Evolutionary conservation across 805 yeast species (phyloP).

Genomic region (Debaryomyces maramus): DNA sequence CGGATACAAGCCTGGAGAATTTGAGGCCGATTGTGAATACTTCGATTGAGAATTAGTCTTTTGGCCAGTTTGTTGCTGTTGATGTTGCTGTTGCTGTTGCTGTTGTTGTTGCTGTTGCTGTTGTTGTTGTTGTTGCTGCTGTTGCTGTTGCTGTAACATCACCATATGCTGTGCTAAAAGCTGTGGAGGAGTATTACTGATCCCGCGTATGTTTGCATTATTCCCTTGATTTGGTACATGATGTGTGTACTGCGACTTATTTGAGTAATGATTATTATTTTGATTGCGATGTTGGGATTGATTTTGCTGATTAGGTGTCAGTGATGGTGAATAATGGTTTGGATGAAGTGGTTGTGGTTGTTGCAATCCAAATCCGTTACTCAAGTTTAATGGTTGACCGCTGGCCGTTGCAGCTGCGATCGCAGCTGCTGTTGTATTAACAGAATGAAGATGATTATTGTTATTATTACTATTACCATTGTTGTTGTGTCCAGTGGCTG

Average conservation of each 20-base stretch:
- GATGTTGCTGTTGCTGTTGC: slow-evolving; percentile 15
- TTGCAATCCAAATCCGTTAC: slow-evolving; percentile 30
- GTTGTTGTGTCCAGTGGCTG: slow-evolving; percentile 7
- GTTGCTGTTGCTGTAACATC: slow-evolving; percentile 16
- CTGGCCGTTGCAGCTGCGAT: slow-evolving; percentile 50
- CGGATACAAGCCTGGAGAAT: slow-evolving; percentile 26
- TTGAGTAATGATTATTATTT: slow-evolving; percentile 4
- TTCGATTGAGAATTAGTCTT: slow-evolving; percentile 9
- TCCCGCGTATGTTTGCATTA: slow-evolving; percentile 10
- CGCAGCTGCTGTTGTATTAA: slow-evolving; percentile 46
- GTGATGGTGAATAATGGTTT: slow-evolving; percentile 7
- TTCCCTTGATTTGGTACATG: slow-evolving; percentile 8
- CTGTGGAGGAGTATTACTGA: slow-evolving; percentile 17
- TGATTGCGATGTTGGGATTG: slow-evolving; percentile 5
- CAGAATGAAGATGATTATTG: slow-evolving; percentile 26
- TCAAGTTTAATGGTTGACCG: slow-evolving; percentile 44
- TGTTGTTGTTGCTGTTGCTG: slow-evolving; percentile 15
- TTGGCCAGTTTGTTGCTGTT: background rate
- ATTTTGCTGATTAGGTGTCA: background rate
- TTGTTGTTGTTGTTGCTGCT: slow-evolving; percentile 12
- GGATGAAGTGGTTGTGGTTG: slow-evolving; percentile 35
- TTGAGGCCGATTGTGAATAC: slow-evolving; percentile 18
- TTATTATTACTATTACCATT: slow-evolving; percentile 10
- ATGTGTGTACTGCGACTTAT: slow-evolving; percentile 9
- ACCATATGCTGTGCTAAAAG: slow-evolving; percentile 24